These are phyloP conservation scores for Tulasnella sp. DNA, from an alignment of 768 basidiomycete genomes.

Conservation along the genomic window DNA sequence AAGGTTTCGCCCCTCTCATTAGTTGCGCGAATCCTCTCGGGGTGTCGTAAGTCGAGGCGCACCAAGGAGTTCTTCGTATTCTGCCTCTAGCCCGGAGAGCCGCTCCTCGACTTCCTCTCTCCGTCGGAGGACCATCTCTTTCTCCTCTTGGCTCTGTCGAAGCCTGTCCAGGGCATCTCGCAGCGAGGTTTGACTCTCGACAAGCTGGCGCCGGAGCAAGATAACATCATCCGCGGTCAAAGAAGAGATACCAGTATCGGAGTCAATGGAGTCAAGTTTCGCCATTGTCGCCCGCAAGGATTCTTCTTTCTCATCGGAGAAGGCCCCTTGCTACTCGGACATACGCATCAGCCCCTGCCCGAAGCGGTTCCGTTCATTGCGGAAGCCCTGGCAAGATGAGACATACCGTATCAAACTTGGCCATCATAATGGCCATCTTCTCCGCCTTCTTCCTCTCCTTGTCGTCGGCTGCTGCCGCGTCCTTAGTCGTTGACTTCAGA, in stretches of 20 bases:
- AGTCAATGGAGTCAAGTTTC: constrained; percentile 76
- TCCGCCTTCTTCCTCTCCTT: constrained; percentile 99
- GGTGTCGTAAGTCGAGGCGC: constrained; percentile 24
- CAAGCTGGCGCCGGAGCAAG: constrained; percentile 74
- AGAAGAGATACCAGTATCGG: constrained; percentile 40
- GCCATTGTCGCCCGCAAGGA: constrained; percentile 74
- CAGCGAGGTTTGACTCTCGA: constrained; percentile 76
- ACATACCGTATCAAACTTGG: constrained; percentile 89
- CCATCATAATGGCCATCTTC: constrained; percentile 95
- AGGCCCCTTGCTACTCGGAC: constrained; percentile 62
- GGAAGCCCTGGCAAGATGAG: too few relatives aligned
- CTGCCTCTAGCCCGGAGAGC: constrained; percentile 69
- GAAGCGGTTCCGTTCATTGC: too few relatives aligned
- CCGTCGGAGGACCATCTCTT: constrained; percentile 68
- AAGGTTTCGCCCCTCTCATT: constrained; percentile 16
- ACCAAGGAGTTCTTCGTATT: constrained; percentile 97
- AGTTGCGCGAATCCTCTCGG: neutral
- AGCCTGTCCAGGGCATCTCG: constrained; percentile 86
- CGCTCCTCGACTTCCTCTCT: constrained; percentile 82
- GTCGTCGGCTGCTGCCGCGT: constrained; percentile 86
- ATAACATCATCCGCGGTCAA: constrained; percentile 70
- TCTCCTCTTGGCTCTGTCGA: constrained; percentile 85
- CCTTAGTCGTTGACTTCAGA: constrained; percentile 70
- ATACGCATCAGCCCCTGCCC: constrained; percentile 18
- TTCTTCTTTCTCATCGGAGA: constrained; percentile 85